Conservation (phyloP, 148 eudicot species). For the Nepenthes gracilis region DNA sequence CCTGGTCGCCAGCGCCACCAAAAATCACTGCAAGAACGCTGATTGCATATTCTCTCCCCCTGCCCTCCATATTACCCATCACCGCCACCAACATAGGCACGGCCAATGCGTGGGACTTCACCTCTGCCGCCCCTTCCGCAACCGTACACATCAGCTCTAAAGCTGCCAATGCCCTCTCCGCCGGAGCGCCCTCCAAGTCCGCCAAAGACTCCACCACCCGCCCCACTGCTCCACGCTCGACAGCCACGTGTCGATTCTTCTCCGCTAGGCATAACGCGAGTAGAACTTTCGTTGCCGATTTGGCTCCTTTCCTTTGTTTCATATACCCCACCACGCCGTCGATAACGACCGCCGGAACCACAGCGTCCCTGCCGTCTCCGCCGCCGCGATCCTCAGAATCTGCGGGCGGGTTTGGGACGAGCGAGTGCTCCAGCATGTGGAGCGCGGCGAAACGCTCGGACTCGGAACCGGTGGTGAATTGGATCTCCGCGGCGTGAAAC, state of each 20-base stretch:
- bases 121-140: conserved; percentile 68
- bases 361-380: conserved; percentile 10
- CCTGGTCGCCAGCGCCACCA: conserved; percentile 19
- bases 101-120: conserved; percentile 68
- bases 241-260: conserved; percentile 60
- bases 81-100: conserved; percentile 83
- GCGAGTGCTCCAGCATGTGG: conserved; percentile 50
- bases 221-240: conserved; percentile 57
- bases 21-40: conserved; percentile 61
- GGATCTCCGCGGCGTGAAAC: conserved; percentile 60
- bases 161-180: conserved; percentile 76
- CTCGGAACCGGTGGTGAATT: conserved; percentile 42
- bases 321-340: conserved; percentile 34
- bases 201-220: conserved; percentile 71
- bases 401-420: conserved; percentile 49
- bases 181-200: conserved; percentile 53
- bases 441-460: conserved; percentile 38
- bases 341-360: conserved; percentile 52
- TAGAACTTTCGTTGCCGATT: conserved; percentile 61
- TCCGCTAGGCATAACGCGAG: conserved; percentile 64
- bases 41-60: conserved; percentile 72
- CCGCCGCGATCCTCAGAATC: conserved; percentile 9
- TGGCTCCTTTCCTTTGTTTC: conserved; percentile 22
- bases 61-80: conserved; percentile 70
- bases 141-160: conserved; percentile 72